These are phyloP conservation scores for Mortierella antarctica DNA, from an alignment of 192 early-diverging fungal genomes.

Conservation along the genomic window DNA sequence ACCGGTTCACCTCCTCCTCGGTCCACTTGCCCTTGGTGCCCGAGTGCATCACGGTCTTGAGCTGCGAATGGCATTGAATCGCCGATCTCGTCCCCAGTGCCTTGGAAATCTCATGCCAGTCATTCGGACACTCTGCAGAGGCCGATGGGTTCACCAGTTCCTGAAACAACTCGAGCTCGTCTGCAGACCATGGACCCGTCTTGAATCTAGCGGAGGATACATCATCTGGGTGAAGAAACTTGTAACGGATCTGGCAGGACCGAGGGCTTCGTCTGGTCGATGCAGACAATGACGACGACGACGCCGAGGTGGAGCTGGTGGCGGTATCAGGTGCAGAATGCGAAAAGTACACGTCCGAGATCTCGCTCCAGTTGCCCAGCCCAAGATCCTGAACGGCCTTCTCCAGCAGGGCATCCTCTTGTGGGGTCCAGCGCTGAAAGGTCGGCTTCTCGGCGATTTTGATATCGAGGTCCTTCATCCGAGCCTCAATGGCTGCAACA, in stretches of 20 bases:
- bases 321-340: no score
- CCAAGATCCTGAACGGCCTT: constrained; percentile 12
- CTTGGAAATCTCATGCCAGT: constrained; percentile 34
- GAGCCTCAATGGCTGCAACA: constrained; percentile 9
- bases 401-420: constrained; percentile 11
- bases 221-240: constrained; percentile 16
- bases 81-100: constrained; percentile 25
- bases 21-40: constrained; percentile 46
- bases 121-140: constrained; percentile 5
- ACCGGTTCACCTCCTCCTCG: constrained; percentile 8
- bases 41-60: constrained; percentile 39
- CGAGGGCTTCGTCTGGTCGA: constrained; percentile 22
- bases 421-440: constrained; percentile 33
- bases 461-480: not conserved
- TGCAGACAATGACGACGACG: not conserved
- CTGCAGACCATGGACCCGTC: constrained; percentile 24
- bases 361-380: not conserved
- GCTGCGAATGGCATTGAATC: constrained; percentile 41
- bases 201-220: not conserved
- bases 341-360: constrained; percentile 18
- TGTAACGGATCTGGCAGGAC: constrained; percentile 38
- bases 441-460: constrained; percentile 6
- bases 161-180: constrained; percentile 27
- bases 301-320: no score
- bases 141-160: constrained; percentile 16